Percentiles rank a stretch among this genome's conserved stretches.
phyloP scores from a whole-genome alignment of 2,329 filamentous ascomycete species.

The Botrytis fabae region DNA sequence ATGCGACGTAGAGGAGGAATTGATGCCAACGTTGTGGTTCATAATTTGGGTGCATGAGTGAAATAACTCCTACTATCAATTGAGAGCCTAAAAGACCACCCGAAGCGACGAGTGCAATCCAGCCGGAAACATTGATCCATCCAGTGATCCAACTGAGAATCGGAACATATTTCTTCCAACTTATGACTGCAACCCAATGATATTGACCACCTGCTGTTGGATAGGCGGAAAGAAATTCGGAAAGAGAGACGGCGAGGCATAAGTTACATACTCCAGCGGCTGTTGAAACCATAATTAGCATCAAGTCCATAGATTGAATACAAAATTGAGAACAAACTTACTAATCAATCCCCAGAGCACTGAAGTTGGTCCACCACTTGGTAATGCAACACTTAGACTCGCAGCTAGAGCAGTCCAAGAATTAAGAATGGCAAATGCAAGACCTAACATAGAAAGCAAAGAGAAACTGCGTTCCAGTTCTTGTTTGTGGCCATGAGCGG shows the following conservation, averaged over 20 bases:
- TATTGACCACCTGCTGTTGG: slow-evolving; percentile 59
- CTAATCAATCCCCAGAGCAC: slow-evolving; percentile 70
- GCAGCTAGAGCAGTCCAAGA: slow-evolving; percentile 57
- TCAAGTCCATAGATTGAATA: not conserved
- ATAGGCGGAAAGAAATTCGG: slow-evolving; percentile 57
- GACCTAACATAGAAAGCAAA: slow-evolving; percentile 58
- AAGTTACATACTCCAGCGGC: slow-evolving; percentile 54
- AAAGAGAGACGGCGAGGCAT: slow-evolving; percentile 57
- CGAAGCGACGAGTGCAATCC: slow-evolving; percentile 49
- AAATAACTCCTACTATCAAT: slow-evolving; percentile 55
- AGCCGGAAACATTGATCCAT: slow-evolving; percentile 50
- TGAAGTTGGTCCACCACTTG: slow-evolving; percentile 68
- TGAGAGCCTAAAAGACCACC: slow-evolving; percentile 56
- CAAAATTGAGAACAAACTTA: slow-evolving; percentile 44
- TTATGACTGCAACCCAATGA: slow-evolving; percentile 57
- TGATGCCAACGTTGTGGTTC: slow-evolving; percentile 48
- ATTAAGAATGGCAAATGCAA: slow-evolving; percentile 59
- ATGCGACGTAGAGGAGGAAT: slow-evolving; percentile 53
- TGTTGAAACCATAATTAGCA: not conserved
- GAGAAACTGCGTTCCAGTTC: slow-evolving; percentile 59
- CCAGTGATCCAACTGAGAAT: slow-evolving; percentile 48
- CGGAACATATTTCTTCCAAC: slow-evolving; percentile 48
- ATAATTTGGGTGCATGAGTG: slow-evolving; percentile 50
- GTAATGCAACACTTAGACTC: slow-evolving; percentile 53
- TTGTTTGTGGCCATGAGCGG: slow-evolving; percentile 49